These are phyloP conservation scores for Botryosphaeria dothidea DNA, from an alignment of 2,329 filamentous ascomycete species.

Conservation along the genomic window DNA sequence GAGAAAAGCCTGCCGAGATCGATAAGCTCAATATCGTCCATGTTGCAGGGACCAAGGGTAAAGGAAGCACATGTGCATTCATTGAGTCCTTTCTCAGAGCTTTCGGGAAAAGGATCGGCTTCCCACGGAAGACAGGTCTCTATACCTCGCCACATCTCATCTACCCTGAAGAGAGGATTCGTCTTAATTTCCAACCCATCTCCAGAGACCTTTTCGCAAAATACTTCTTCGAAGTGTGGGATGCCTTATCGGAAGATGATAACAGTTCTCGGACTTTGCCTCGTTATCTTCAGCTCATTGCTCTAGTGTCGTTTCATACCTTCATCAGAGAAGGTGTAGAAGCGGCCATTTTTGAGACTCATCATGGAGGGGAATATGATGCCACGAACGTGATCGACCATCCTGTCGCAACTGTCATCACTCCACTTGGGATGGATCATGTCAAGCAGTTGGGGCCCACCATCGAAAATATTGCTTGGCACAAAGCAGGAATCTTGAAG, in stretches of 20 bases:
- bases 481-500: slow-evolving; percentile 74
- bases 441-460: slow-evolving; percentile 63
- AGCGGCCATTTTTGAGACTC: slow-evolving; percentile 65
- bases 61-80: slow-evolving; percentile 72
- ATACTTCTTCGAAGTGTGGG: slow-evolving; percentile 37
- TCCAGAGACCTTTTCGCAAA: slow-evolving; percentile 54
- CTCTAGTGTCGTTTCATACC: slow-evolving; percentile 67
- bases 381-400: slow-evolving; percentile 66
- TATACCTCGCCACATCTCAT: slow-evolving; percentile 72
- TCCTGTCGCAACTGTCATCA: slow-evolving; percentile 62
- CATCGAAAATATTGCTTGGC: slow-evolving; percentile 69
- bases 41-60: slow-evolving; percentile 75
- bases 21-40: slow-evolving; percentile 59
- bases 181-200: slow-evolving; percentile 32
- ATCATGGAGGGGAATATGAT: slow-evolving; percentile 68
- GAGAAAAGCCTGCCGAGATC: not conserved
- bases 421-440: slow-evolving; percentile 70
- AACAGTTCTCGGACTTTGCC: slow-evolving; percentile 34
- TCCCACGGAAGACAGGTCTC: slow-evolving; percentile 54
- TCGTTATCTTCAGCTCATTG: slow-evolving; percentile 56
- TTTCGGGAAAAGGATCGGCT: slow-evolving; percentile 42
- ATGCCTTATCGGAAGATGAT: slow-evolving; percentile 33
- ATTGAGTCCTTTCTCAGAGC: slow-evolving; percentile 62
- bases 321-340: slow-evolving; percentile 66
- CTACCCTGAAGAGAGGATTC: slow-evolving; percentile 36